Conservation (phyloP, 306 rosid species). For the Leucaena leucocephala region DNA sequence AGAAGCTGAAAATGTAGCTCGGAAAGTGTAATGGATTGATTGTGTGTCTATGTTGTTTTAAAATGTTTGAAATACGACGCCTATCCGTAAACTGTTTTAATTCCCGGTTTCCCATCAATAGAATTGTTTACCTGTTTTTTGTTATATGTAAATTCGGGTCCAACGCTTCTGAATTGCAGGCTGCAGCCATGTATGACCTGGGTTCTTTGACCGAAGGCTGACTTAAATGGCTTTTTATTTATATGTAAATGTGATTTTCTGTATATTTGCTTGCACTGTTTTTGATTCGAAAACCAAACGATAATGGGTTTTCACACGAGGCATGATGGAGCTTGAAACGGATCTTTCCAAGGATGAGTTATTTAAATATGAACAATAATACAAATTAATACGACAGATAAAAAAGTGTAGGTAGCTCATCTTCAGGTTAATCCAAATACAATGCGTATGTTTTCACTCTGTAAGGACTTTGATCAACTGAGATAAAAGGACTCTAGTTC, state of each 20-base stretch:
- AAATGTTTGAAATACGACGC: conserved; percentile 23
- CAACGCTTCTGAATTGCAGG: neutral
- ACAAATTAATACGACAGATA: neutral
- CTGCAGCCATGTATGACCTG: neutral
- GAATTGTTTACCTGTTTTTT: neutral
- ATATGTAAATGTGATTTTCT: conserved; percentile 13
- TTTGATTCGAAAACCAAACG: conserved; percentile 12
- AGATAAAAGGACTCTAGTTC: neutral
- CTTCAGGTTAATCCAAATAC: neutral
- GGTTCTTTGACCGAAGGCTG: neutral
- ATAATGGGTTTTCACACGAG: neutral
- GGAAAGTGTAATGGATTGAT: neutral
- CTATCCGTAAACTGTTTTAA: neutral
- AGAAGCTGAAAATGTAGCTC: conserved; percentile 4
- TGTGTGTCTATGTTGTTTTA: conserved; percentile 4
- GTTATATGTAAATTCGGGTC: neutral
- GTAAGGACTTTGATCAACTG: too few species aligned
- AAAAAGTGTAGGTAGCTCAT: neutral
- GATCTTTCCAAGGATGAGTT: neutral
- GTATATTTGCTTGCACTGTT: conserved; percentile 1
- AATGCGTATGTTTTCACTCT: too few species aligned
- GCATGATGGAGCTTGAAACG: conserved; percentile 22
- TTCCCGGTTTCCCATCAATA: neutral
- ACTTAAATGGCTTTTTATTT: neutral
- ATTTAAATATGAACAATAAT: neutral